Percentiles rank a stretch among this genome's conserved stretches.
These are phyloP conservation scores for Aphanomyces astaci DNA, from an alignment of 352 stramenopile genomes.

Conservation along the genomic window DNA sequence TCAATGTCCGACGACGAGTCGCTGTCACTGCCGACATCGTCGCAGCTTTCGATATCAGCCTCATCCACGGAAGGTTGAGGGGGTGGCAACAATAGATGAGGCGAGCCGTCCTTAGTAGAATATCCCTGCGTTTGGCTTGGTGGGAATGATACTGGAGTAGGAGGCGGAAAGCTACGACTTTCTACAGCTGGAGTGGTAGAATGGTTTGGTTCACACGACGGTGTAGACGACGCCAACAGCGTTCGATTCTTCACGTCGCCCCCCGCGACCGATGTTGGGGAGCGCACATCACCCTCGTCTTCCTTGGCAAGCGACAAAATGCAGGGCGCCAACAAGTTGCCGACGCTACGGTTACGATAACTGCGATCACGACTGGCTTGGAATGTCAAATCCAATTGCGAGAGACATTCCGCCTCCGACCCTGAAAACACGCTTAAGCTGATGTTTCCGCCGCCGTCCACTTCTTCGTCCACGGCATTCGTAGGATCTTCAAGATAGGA, in stretches of 20 bases:
- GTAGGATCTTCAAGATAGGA: conserved; percentile 12
- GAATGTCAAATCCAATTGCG: not conserved
- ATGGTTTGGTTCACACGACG: no score
- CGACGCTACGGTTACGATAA: not conserved
- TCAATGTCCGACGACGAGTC: not conserved
- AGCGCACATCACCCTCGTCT: not conserved
- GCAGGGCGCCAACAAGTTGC: not conserved
- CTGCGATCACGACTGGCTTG: not conserved
- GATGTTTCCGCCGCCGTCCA: not conserved
- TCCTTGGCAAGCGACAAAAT: not conserved
- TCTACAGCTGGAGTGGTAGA: no score
- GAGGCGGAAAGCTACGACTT: no score
- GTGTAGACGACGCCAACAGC: not conserved
- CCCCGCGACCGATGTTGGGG: not conserved
- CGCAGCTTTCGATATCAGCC: not conserved
- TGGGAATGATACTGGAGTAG: no score
- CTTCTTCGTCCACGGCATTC: not conserved
- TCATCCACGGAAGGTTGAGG: not conserved
- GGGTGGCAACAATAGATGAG: not conserved
- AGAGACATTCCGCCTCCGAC: not conserved
- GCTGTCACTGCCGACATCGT: not conserved
- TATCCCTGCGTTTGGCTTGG: no score
- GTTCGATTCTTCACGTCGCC: not conserved
- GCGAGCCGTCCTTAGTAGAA: no score
- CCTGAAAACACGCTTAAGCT: no score